Conservation (phyloP, 495 filamentous ascomycete genomes). For the Apiosordaria backusii region DNA sequence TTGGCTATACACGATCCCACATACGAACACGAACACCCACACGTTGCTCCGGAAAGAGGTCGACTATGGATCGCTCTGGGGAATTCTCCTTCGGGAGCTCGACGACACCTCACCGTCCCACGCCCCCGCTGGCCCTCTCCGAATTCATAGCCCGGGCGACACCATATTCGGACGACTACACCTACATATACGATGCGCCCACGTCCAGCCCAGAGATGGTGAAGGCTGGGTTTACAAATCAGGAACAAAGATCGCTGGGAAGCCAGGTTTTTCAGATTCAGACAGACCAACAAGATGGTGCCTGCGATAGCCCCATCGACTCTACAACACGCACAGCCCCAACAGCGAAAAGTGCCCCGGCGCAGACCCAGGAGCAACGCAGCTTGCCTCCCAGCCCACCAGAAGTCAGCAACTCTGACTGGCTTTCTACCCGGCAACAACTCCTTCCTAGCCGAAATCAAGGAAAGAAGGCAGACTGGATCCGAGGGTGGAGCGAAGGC, state of each 20-base stretch:
- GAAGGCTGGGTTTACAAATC: background rate
- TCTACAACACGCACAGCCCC: slow-evolving; percentile 3
- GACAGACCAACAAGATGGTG: slow-evolving; percentile 5
- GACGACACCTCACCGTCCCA: slow-evolving; percentile 18
- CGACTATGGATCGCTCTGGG: slow-evolving; percentile 26
- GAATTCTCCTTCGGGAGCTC: slow-evolving; percentile 14
- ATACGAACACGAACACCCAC: background rate
- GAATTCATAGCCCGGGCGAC: slow-evolving; percentile 25
- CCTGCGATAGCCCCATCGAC: slow-evolving; percentile 11
- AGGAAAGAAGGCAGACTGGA: slow-evolving; percentile 35
- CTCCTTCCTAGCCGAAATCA: slow-evolving; percentile 28
- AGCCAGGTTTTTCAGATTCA: background rate
- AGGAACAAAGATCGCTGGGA: background rate
- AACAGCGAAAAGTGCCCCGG: slow-evolving; percentile 5
- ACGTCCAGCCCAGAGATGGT: background rate
- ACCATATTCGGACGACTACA: slow-evolving; percentile 17
- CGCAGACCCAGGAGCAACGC: slow-evolving; percentile 5
- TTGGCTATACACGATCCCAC: background rate
- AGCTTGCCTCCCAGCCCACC: background rate
- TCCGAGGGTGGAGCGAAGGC: slow-evolving; percentile 32
- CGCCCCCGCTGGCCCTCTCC: slow-evolving; percentile 26
- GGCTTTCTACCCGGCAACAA: slow-evolving; percentile 27
- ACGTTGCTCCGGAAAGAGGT: background rate
- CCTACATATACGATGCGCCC: slow-evolving; percentile 19
- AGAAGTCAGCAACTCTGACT: slow-evolving; percentile 15